Evolutionary conservation across 2,329 filamentous ascomycete species (phyloP).

Genomic region (Fonsecaea nubica): DNA sequence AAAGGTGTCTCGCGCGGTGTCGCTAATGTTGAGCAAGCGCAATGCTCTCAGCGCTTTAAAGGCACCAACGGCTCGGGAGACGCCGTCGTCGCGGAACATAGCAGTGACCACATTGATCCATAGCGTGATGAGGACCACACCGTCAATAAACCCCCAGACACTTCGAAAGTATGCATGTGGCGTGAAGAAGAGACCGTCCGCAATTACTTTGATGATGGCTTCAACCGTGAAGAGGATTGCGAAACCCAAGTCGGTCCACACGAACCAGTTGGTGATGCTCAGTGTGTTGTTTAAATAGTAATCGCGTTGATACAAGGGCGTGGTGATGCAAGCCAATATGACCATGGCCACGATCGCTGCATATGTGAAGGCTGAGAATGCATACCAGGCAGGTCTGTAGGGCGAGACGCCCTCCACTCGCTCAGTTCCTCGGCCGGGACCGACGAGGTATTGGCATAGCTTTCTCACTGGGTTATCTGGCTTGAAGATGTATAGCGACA

Average conservation of each 20-base stretch:
- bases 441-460: constrained; percentile 86
- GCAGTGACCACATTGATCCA: constrained; percentile 94
- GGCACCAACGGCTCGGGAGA: constrained; percentile 89
- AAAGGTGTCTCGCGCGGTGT: constrained; percentile 93
- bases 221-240: constrained; percentile 85
- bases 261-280: constrained; percentile 83
- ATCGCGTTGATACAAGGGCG: constrained; percentile 88
- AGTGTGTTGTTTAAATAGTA: constrained; percentile 72
- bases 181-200: constrained; percentile 94
- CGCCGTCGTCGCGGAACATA: constrained; percentile 78
- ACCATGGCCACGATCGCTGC: constrained; percentile 96
- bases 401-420: constrained; percentile 89
- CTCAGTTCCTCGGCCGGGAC: constrained; percentile 83
- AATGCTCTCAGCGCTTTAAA: constrained; percentile 96
- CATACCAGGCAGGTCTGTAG: constrained; percentile 88
- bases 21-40: constrained; percentile 90
- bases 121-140: constrained; percentile 85
- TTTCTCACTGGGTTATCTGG: constrained; percentile 79
- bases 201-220: constrained; percentile 88
- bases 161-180: constrained; percentile 97
- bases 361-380: constrained; percentile 93
- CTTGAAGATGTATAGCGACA: constrained; percentile 83
- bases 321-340: constrained; percentile 91
- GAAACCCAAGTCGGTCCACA: constrained; percentile 91
- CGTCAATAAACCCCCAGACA: constrained; percentile 96